Conservation (phyloP, 805 yeast species). For the Blastobotrys terrestris region DNA sequence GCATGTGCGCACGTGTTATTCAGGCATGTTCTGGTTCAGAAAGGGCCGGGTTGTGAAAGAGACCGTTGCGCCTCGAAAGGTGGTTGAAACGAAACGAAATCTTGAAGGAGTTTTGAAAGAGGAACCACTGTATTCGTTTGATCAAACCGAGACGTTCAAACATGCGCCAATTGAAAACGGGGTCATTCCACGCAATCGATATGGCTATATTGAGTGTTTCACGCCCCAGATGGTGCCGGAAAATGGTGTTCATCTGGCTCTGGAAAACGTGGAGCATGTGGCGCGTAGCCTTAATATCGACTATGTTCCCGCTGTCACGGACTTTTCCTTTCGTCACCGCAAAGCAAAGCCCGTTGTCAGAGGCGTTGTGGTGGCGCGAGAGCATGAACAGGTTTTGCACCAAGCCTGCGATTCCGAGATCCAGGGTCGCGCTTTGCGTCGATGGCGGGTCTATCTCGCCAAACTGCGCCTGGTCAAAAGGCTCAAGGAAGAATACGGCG, state of each 20-base stretch:
- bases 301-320: slow-evolving; percentile 68
- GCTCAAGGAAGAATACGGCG: slow-evolving; percentile 5
- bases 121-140: slow-evolving; percentile 57
- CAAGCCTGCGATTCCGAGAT: slow-evolving; percentile 1
- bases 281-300: slow-evolving; percentile 56
- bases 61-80: slow-evolving; percentile 32
- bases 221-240: slow-evolving; percentile 67
- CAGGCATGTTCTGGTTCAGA: slow-evolving; percentile 83
- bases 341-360: slow-evolving; percentile 53
- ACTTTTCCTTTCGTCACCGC: slow-evolving; percentile 55
- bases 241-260: slow-evolving; percentile 52
- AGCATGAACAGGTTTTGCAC: slow-evolving; percentile 30
- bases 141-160: slow-evolving; percentile 57
- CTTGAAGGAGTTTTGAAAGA: slow-evolving; percentile 33
- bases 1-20: slow-evolving; percentile 55
- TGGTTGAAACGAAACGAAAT: slow-evolving; percentile 7
- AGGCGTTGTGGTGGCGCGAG: slow-evolving; percentile 58
- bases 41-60: slow-evolving; percentile 69
- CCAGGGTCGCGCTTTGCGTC: slow-evolving; percentile 7
- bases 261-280: slow-evolving; percentile 52
- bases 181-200: slow-evolving; percentile 58
- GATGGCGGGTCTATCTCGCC: slow-evolving; percentile 9
- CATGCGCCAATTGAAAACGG: slow-evolving; percentile 61
- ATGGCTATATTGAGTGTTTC: slow-evolving; percentile 71
- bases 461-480: slow-evolving; percentile 7